Evolutionary conservation across 208 protist species (phyloP), one percentile per base, ranked within the genome.

Genomic region (Zelonia costaricensis): DNA sequence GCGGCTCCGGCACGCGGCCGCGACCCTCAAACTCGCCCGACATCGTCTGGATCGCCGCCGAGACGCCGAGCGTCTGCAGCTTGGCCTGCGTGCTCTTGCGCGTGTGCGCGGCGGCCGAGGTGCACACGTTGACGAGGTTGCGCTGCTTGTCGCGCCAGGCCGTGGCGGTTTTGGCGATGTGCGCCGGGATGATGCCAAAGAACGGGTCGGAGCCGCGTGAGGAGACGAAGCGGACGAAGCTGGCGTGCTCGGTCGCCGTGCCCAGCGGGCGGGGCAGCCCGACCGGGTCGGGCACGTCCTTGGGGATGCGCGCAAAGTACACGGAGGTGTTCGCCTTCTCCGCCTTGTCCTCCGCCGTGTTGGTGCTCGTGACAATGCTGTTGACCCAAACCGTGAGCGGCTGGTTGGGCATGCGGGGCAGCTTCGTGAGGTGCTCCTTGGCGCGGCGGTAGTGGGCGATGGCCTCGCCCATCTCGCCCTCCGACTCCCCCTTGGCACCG

Each of bases 161-260:
- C 7, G 58, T 57, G 13, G 68, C 83, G 23, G 60, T 64, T 15
- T 63, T 57, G 13, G 82, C 84, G 62, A 92, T 86, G 68, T 95
- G 84, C 4, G 80, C 72, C 1, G 86, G 86, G 44, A 93, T 53
- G 61, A 95, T 93, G 45, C 90, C 90, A 59, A 95, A 93, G 53
- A 95, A 95, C 2, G 90, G 86, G 60, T 95, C 90, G 12, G 74
- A 69, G 38, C 69, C 86, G 13, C 84, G 76, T 45, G 74, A 84
- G 28, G 80, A 88, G 33, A 80, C 69, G 39, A 85, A 82, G 35
- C 56, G 53, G 16, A 82, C 70, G 46, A 94, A 82, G 61, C 74
- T 76, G 7, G 49, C 10, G 61, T 83, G 79, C 49, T 70, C 69
- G 1, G 75, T 88, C 3, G 84, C 61, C 43, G 82, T 77, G 25